Base-by-base conservation (phyloP, 129 eudicot species). In the Saussurea involucrata region DNA sequence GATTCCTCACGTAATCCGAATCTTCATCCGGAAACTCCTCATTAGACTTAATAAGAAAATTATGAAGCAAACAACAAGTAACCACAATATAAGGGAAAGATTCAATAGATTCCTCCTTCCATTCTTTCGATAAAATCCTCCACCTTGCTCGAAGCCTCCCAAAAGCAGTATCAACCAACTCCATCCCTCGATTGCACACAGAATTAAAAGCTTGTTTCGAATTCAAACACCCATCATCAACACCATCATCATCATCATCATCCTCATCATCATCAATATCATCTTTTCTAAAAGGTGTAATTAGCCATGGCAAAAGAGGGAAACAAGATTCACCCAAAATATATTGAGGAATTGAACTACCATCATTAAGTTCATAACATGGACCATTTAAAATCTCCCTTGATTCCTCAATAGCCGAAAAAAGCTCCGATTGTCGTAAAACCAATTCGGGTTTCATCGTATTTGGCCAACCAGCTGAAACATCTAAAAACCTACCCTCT, bases 391-490 rank as follows among this genome's bases (percentile, higher is more conserved):
- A 77, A 63, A 89, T 72, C 68, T 90, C 92, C 58, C 86, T 81
- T 0, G 91, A 85, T 24, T 88, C 87, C 83, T 93, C 97, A 8
- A 93, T 81, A 5, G 91, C 87, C 0, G 89, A 74, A 66, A 80
- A 94, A 42, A 94, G 66, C 78, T 83, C 92, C 0, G 98, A 88
- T 53, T 86, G 84, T 3, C 87, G 77, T 53, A 93, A 76, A 67
- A 89, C 78, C 10, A 80, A 46, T 8, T 81, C 91, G 5, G 93
- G 91, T 3, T 72, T 84, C 81, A 73, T 80, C n/a, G 78, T 68
- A 76, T 91, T 86, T 0, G 97, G 98, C 98, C 98, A 93, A 1
- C 98, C 98, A 27, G 98, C 97, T 0, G 98, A 93, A 4, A 93
- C 92, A 81, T 93, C 98, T 25, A 93, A 66, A 60, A 93, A 93